Evolutionary conservation across 768 basidiomycete species (phyloP).

Genomic region (Cyathus striatus): DNA sequence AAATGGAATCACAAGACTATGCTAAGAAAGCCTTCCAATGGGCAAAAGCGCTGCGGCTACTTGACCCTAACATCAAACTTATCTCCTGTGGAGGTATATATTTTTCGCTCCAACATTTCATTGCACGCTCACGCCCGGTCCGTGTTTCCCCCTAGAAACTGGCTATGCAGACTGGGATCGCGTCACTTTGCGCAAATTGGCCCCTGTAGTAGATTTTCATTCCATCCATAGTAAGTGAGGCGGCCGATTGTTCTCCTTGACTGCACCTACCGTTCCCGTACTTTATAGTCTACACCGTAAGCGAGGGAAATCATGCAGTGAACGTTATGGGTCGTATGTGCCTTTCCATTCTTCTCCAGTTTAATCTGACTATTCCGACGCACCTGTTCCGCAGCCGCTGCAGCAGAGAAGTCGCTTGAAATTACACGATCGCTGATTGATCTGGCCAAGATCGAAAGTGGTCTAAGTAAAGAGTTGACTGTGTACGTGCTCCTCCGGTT

Average conservation of each 20-base stretch:
- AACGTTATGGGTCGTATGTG: constrained; percentile 48
- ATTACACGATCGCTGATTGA: constrained; percentile 47
- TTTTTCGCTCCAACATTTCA: too few relatives aligned
- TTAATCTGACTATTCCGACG: background rate
- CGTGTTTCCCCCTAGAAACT: too few relatives aligned
- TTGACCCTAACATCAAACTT: constrained; percentile 51
- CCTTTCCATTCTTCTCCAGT: background rate
- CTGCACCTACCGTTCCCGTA: too few relatives aligned
- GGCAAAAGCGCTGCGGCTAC: constrained; percentile 54
- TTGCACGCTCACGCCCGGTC: too few relatives aligned
- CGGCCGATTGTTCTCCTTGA: too few relatives aligned
- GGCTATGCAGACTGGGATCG: constrained; percentile 39
- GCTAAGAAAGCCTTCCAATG: constrained; percentile 52
- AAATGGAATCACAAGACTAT: constrained; percentile 51
- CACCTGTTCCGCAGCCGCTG: constrained; percentile 29
- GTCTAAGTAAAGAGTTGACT: constrained; percentile 28
- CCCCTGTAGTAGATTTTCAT: constrained; percentile 46
- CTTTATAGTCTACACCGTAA: constrained; percentile 35
- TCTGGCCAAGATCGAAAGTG: constrained; percentile 38
- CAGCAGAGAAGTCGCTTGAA: constrained; percentile 48
- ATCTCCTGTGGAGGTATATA: constrained; percentile 47
- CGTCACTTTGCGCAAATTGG: constrained; percentile 32
- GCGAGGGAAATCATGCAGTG: constrained; percentile 39
- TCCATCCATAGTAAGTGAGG: constrained; percentile 35
- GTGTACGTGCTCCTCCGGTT: constrained; percentile 18